Base-by-base conservation (phyloP, 805 yeast species). In the Candida morakotiae region DNA sequence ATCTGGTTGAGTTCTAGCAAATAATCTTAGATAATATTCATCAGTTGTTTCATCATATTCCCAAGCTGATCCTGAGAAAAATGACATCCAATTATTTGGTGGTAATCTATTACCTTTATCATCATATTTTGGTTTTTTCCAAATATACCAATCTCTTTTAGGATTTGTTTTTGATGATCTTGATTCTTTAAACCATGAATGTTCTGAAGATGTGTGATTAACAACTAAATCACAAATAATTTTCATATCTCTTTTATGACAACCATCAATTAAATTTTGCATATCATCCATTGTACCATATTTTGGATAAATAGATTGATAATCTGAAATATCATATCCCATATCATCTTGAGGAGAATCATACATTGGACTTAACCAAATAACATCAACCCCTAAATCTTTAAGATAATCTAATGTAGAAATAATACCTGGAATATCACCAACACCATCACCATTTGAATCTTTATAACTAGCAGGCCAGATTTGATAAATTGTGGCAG, bases 381-480 rank as follows among this genome's bases (percentile, higher is more conserved):
- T 58, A 15, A 71, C 67, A 39, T 74, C 78, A 11, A 63, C 64
- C 2, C 79, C 79, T 26, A 76, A 57, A 19, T 52, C 54, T 50
- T 73, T 69, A 53, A 77, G 52, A 52, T 77, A 74, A 53, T 73
- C 79, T 44, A 77, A 57, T 21, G 69, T 67, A 11, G 73, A 64
- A 44, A 73, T 61, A 41, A 77, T 71, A 18, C 82, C 83, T 17
- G 64, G 70, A 40, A 77, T 52, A 53, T 76, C 82, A 26, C 83
- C 82, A 38, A 73, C 50, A 32, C 83, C 83, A 52, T 76, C 82
- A 25, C 73, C 73, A 46, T 76, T 73, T 30, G 77, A 67, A 56
- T 77, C 83, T 47, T 74, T 72, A 60, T 65, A 77, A 23, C 78
- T 70, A 24, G 81, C 80, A 9, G 82, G 83, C 70, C 78, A 77